Conservation (phyloP, 768 basidiomycete species). For the Lentinula raphanica region DNA sequence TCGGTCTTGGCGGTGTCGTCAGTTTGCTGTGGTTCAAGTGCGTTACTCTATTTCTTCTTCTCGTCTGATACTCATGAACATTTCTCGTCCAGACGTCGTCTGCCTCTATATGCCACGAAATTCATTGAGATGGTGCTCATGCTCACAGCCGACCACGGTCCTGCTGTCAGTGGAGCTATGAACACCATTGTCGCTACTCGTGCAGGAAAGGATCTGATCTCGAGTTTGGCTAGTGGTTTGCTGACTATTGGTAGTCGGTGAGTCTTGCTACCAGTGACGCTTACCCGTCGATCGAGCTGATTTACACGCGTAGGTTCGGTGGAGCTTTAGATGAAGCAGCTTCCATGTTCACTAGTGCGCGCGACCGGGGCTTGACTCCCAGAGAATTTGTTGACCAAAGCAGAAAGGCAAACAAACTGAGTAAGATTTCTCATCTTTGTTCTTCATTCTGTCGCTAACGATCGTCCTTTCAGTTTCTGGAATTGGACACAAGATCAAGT, state of each 20-base stretch:
- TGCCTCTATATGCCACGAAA: constrained; percentile 92
- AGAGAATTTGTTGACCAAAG: constrained; percentile 95
- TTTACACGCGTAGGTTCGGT: constrained; percentile 65
- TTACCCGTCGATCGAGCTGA: not conserved
- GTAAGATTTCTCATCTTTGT: constrained; percentile 36
- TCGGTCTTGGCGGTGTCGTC: constrained; percentile 96
- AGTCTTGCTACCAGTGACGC: not conserved
- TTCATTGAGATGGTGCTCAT: constrained; percentile 99
- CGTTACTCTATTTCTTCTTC: constrained; percentile 11
- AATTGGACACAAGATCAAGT: constrained; percentile 99
- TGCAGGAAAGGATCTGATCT: constrained; percentile 98
- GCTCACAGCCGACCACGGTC: constrained; percentile 98
- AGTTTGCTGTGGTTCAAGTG: constrained; percentile 92
- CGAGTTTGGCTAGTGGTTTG: constrained; percentile 91
- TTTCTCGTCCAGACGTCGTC: constrained; percentile 25
- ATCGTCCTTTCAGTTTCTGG: constrained; percentile 62
- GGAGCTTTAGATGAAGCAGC: constrained; percentile 98
- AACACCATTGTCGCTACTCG: constrained; percentile 99
- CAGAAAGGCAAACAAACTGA: constrained; percentile 91
- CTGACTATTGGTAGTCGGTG: constrained; percentile 87
- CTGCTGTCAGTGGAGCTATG: constrained; percentile 98
- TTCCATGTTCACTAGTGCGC: constrained; percentile 88
- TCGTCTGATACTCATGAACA: constrained; percentile 9
- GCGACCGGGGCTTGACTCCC: constrained; percentile 90
- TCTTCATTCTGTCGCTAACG: constrained; percentile 6